phyloP scores from a whole-genome alignment of 1,139 yeast genomes.

The Suhomyces chickasaworum region DNA sequence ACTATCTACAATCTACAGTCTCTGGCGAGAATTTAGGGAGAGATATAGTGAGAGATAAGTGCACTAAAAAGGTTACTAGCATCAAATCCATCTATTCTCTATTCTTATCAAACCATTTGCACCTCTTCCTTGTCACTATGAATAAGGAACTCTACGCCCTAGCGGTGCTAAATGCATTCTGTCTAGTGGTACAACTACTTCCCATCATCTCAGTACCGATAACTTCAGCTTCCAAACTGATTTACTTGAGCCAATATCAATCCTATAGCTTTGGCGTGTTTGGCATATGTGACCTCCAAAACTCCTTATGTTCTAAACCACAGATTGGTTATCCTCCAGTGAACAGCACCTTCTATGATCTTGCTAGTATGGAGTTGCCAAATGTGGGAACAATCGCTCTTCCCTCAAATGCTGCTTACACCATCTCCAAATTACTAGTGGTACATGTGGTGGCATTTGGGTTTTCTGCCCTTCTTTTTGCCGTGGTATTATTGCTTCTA shows the following conservation, averaged over 20 bases:
- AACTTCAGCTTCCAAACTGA: constrained; percentile 26
- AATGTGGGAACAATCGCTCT: constrained; percentile 32
- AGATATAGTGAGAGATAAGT: background rate
- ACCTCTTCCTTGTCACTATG: background rate
- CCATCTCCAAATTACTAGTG: constrained; percentile 45
- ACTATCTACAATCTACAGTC: too few species aligned
- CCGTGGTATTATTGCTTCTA: constrained; percentile 20
- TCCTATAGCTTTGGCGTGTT: constrained; percentile 47
- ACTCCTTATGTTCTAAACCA: constrained; percentile 33
- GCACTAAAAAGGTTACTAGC: background rate
- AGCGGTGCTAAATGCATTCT: constrained; percentile 27
- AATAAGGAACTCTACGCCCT: constrained; percentile 26
- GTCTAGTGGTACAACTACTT: constrained; percentile 41
- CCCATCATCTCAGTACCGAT: constrained; percentile 49
- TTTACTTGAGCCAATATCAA: constrained; percentile 35
- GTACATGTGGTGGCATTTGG: constrained; percentile 50
- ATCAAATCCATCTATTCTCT: background rate
- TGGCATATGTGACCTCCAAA: constrained; percentile 40
- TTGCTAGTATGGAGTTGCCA: constrained; percentile 8
- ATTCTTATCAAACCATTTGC: background rate
- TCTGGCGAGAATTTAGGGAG: too few species aligned
- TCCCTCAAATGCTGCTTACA: constrained; percentile 44
- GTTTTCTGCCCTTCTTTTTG: constrained; percentile 31
- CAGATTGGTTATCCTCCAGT: constrained; percentile 42
- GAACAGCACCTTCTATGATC: constrained; percentile 23